phyloP scores from a whole-genome alignment of 1,284 basidiomycete genomes.

The Tremellales sp. region DNA sequence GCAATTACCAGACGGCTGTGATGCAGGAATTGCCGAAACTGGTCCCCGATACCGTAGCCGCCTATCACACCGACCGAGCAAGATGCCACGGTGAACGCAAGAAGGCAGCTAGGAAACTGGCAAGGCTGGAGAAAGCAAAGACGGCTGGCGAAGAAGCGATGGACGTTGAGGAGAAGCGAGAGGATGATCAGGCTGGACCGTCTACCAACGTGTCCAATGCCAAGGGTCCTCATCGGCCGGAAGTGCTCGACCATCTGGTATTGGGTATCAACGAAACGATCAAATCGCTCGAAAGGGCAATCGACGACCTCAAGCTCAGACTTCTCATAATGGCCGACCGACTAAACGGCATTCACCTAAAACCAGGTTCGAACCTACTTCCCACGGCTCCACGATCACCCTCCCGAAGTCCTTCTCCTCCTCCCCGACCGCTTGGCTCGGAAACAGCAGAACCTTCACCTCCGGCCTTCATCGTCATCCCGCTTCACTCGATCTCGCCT shows the following conservation, averaged over 20 bases:
- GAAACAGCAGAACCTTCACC: constrained; percentile 5
- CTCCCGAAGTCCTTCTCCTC: neutral
- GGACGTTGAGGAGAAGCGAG: neutral
- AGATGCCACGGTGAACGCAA: constrained; percentile 33
- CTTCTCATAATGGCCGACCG: constrained; percentile 31
- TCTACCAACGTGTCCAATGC: neutral
- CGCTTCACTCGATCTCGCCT: constrained; percentile 36
- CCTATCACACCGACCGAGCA: constrained; percentile 36
- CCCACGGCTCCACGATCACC: constrained; percentile 25
- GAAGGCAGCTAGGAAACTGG: constrained; percentile 7
- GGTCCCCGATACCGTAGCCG: constrained; percentile 27
- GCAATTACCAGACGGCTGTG: constrained; percentile 34
- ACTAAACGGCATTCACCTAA: constrained; percentile 28
- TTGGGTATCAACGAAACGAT: constrained; percentile 79
- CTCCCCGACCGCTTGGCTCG: neutral
- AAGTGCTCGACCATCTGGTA: constrained; percentile 56
- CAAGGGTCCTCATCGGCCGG: constrained; percentile 34
- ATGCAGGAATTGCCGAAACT: constrained; percentile 30
- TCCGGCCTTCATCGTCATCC: constrained; percentile 33
- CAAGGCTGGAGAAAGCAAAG: neutral
- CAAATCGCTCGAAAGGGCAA: constrained; percentile 63
- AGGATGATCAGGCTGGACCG: neutral
- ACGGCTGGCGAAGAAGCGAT: neutral
- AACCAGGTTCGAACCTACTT: constrained; percentile 8
- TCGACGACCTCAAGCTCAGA: constrained; percentile 40